phyloP scores from a whole-genome alignment of 192 early-diverging fungal genomes.

The Endogone sp. region DNA sequence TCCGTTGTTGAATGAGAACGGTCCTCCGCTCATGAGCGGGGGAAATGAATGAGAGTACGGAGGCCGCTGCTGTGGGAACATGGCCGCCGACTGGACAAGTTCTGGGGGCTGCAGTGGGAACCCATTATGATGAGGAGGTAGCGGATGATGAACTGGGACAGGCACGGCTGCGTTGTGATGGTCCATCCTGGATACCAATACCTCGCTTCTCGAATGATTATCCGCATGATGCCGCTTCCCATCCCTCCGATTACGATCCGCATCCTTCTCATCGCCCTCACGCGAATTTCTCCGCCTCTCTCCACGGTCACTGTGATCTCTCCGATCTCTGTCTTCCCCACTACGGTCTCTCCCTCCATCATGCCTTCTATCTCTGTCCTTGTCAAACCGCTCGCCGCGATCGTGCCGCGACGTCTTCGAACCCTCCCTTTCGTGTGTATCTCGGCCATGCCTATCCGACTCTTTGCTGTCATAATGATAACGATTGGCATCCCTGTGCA shows the following conservation, averaged over 20 bases:
- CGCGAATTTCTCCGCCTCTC: neutral
- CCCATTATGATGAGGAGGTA: neutral
- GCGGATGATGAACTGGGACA: neutral
- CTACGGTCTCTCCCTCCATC: neutral
- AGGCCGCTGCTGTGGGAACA: neutral
- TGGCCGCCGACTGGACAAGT: neutral
- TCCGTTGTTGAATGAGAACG: neutral
- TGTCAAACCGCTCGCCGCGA: neutral
- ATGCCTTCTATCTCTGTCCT: neutral
- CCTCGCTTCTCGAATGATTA: neutral
- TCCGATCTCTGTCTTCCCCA: neutral
- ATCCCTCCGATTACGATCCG: neutral
- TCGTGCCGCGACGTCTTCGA: no score
- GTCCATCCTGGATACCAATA: neutral
- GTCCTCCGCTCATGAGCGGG: neutral
- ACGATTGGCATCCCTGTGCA: neutral
- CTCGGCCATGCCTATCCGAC: neutral
- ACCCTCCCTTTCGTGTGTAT: neutral
- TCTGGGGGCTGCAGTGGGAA: neutral
- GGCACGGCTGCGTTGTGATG: neutral
- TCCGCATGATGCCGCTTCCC: neutral
- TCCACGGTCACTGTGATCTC: neutral
- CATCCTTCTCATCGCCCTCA: neutral
- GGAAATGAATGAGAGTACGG: neutral
- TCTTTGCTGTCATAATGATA: neutral